Percentiles rank a stretch among this genome's conserved stretches.
phyloP scores from a whole-genome alignment of 1,139 yeast genomes.

The Pneumocystis murina region DNA sequence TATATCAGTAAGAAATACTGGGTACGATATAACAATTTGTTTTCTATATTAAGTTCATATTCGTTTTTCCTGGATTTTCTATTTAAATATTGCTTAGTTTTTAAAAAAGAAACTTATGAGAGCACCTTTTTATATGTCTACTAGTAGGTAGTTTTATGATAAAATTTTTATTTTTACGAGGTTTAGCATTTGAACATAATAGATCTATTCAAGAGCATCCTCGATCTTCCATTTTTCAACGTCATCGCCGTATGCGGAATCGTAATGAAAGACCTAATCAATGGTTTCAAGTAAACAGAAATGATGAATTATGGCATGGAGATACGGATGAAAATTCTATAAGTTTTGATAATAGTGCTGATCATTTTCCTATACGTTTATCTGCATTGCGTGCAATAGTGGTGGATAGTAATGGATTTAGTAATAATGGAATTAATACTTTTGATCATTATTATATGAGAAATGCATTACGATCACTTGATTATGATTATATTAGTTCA shows the following conservation, averaged over 20 bases:
- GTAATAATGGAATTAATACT: neutral
- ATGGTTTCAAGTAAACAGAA: neutral
- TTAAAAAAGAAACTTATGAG: neutral
- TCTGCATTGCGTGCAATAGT: neutral
- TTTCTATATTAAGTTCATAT: neutral
- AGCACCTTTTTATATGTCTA: neutral
- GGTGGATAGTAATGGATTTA: neutral
- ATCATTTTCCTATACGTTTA: neutral
- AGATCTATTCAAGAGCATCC: neutral
- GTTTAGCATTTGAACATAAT: neutral
- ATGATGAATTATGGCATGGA: neutral
- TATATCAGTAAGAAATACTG: neutral
- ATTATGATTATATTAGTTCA: neutral
- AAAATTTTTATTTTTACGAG: neutral
- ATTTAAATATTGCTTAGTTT: neutral
- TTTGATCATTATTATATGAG: neutral
- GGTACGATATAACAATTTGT: neutral
- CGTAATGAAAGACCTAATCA: neutral
- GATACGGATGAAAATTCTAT: neutral
- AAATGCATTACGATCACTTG: neutral
- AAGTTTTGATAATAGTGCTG: neutral
- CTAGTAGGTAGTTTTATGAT: neutral
- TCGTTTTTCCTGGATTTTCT: neutral
- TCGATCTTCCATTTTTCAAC: neutral
- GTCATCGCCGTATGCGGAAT: neutral